phyloP scores from a whole-genome alignment of 2,329 filamentous ascomycete species.

The Aquanectria penicillioides region DNA sequence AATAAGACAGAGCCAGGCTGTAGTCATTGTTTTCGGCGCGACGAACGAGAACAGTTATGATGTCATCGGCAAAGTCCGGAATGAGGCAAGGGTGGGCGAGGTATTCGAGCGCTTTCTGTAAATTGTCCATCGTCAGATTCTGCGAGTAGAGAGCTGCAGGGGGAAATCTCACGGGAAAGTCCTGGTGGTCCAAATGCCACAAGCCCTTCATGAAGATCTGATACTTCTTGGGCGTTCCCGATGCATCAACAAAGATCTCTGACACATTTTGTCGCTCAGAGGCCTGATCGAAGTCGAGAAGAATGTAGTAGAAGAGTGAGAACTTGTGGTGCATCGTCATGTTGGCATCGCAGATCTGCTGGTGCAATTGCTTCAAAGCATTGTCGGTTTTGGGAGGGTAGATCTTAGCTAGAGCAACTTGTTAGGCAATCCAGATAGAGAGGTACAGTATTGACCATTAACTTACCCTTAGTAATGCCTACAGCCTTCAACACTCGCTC shows the following conservation, averaged over 20 bases:
- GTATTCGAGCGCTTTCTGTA: constrained; percentile 74
- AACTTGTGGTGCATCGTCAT: constrained; percentile 81
- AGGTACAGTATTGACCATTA: rapidly evolving
- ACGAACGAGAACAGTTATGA: constrained; percentile 74
- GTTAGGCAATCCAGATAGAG: constrained; percentile 4
- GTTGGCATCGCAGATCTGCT: constrained; percentile 71
- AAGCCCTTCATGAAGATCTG: constrained; percentile 83
- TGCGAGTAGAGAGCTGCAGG: not conserved
- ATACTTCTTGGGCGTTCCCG: constrained; percentile 79
- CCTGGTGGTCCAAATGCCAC: constrained; percentile 79
- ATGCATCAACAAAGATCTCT: constrained; percentile 66
- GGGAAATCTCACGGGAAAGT: constrained; percentile 66
- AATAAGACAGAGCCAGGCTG: constrained; percentile 79
- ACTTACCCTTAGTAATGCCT: constrained; percentile 73
- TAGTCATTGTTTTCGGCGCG: constrained; percentile 69
- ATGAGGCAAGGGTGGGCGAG: constrained; percentile 83
- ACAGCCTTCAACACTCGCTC: constrained; percentile 79
- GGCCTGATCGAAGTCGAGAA: constrained; percentile 75
- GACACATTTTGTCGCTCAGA: constrained; percentile 62
- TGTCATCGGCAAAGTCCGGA: constrained; percentile 85
- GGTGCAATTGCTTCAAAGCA: constrained; percentile 75
- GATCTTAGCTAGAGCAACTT: constrained; percentile 60
- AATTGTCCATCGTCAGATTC: constrained; percentile 1
- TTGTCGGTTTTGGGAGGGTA: constrained; percentile 80
- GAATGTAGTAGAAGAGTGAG: constrained; percentile 83